Evolutionary conservation across 805 yeast genomes (phyloP).

Genomic region (Metschnikowia vanudenii): DNA sequence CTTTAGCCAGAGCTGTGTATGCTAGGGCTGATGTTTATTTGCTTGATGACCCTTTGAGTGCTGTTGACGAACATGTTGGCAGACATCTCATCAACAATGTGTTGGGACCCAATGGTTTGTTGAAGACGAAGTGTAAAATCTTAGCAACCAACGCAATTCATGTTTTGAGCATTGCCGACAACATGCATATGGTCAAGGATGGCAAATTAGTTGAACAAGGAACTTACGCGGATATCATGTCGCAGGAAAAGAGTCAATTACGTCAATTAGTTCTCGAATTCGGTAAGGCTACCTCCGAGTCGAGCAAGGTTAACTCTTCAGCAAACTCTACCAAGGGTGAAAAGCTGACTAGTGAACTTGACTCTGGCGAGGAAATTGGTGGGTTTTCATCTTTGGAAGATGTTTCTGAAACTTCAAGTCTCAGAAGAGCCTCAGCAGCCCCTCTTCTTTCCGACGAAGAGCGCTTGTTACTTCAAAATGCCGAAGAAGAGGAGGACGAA

Average conservation of each 20-base stretch:
- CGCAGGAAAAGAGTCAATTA: slow-evolving; percentile 47
- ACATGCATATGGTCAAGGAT: slow-evolving; percentile 64
- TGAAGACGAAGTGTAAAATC: slow-evolving; percentile 69
- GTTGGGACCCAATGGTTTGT: slow-evolving; percentile 75
- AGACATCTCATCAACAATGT: slow-evolving; percentile 80
- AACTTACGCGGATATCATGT: slow-evolving; percentile 51
- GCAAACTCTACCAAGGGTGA: slow-evolving; percentile 24
- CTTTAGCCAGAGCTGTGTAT: slow-evolving; percentile 94
- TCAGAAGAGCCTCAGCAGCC: slow-evolving; percentile 66
- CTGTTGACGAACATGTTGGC: slow-evolving; percentile 97
- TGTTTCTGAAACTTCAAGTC: slow-evolving; percentile 30
- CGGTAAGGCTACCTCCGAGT: slow-evolving; percentile 46
- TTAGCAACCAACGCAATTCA: slow-evolving; percentile 86
- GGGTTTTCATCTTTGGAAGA: slow-evolving; percentile 25
- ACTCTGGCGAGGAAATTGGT: slow-evolving; percentile 14
- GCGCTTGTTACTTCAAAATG: slow-evolving; percentile 25
- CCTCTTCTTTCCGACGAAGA: slow-evolving; percentile 42
- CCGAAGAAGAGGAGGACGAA: slow-evolving; percentile 36
- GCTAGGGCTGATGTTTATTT: slow-evolving; percentile 89
- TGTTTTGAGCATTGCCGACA: slow-evolving; percentile 72
- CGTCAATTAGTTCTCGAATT: slow-evolving; percentile 58
- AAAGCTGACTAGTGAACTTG: slow-evolving; percentile 14
- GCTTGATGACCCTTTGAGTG: slow-evolving; percentile 90
- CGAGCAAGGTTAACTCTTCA: slow-evolving; percentile 15
- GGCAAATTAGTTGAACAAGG: slow-evolving; percentile 72